Conservation (phyloP, 495 filamentous ascomycete genomes). For the Geopyxis carbonaria region DNA sequence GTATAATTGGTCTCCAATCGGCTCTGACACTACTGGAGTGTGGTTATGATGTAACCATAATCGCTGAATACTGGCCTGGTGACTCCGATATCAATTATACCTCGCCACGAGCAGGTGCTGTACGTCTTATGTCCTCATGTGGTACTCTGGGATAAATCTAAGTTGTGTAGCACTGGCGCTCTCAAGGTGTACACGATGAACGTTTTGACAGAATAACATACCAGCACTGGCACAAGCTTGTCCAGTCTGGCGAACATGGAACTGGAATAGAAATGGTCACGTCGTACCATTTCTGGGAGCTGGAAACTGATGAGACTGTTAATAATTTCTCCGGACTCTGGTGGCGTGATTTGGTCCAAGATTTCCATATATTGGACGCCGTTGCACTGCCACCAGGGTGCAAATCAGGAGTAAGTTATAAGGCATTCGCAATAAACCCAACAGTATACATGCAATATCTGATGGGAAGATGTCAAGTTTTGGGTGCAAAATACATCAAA, state of each 20-base stretch:
- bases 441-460: slow-evolving; percentile 17
- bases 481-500: background rate
- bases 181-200: slow-evolving; percentile 6
- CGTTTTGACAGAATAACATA: slow-evolving; percentile 18
- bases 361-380: slow-evolving; percentile 7
- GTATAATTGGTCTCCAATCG: slow-evolving; percentile 34
- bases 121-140: too few species aligned
- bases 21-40: slow-evolving; percentile 29
- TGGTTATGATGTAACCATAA: slow-evolving; percentile 29
- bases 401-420: slow-evolving; percentile 11
- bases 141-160: too few species aligned
- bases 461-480: slow-evolving; percentile 1
- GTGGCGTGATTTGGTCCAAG: slow-evolving; percentile 14
- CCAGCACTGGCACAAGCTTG: slow-evolving; percentile 11
- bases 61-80: slow-evolving; percentile 30
- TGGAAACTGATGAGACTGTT: slow-evolving; percentile 12
- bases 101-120: slow-evolving; percentile 5
- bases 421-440: slow-evolving; percentile 22
- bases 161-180: slow-evolving; percentile 8
- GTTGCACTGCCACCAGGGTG: slow-evolving; percentile 11
- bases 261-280: slow-evolving; percentile 3
- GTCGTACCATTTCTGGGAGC: slow-evolving; percentile 10
- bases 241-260: background rate
- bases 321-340: slow-evolving; percentile 13
- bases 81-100: slow-evolving; percentile 16